Percentiles rank a stretch among this genome's conserved stretches.
Evolutionary conservation across 164 flowering plant genomes (phyloP).

Genomic region (Vitis rupestris): DNA sequence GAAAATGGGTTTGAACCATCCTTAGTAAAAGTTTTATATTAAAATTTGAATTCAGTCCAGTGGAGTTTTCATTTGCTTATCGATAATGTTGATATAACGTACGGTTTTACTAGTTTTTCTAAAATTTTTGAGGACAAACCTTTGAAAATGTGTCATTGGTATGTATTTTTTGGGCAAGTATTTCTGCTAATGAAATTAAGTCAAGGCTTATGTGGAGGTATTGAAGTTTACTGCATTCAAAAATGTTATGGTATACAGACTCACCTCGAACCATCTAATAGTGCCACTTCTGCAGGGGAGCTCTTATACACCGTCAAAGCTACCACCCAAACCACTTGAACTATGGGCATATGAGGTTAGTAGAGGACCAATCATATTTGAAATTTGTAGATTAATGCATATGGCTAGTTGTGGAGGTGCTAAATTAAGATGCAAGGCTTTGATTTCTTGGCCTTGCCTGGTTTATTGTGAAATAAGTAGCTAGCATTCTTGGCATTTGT

Average conservation of each 20-base stretch:
- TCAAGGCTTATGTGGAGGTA: background rate
- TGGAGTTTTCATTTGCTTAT: no score
- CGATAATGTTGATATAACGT: no score
- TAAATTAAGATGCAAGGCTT: background rate
- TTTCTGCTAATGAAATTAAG: background rate
- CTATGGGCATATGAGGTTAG: constrained; percentile 97
- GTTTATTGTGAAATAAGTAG: background rate
- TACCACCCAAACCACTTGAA: constrained; percentile 85
- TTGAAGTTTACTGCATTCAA: background rate
- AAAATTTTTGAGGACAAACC: background rate
- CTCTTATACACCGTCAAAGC: constrained; percentile 65
- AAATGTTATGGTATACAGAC: background rate
- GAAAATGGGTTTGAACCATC: no score
- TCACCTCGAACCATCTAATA: background rate
- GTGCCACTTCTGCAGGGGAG: constrained; percentile 54
- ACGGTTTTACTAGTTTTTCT: background rate
- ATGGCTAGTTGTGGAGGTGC: background rate
- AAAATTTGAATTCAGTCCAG: no score
- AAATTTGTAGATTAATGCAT: background rate
- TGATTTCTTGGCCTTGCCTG: background rate
- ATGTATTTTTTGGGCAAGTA: background rate
- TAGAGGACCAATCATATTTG: background rate
- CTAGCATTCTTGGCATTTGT: background rate
- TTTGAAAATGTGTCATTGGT: background rate
- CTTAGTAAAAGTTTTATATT: no score